Base-by-base conservation (phyloP, 169 alveolate species). In the Cystoisospora suis region DNA sequence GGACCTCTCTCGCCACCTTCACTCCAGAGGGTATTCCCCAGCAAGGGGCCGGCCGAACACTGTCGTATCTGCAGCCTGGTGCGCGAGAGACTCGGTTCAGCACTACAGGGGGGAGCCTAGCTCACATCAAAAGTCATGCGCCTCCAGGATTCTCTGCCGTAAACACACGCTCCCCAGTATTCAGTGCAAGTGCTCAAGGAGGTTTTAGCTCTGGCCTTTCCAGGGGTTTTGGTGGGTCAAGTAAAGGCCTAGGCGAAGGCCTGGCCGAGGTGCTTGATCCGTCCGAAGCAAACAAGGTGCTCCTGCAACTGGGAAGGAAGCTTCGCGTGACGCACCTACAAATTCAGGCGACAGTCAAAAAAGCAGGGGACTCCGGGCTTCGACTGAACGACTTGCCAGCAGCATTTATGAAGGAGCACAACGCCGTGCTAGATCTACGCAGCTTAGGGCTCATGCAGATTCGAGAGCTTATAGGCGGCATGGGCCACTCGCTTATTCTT, bases 261-360 rank as follows among this genome's bases (percentile, higher is more conserved):
- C 83, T 72, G 46, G 83, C 83, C 1, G 83, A 72, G 45, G 83
- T 72, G 17, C 27, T 72, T 34, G 83, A 72, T 36, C 83, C 83
- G 1, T n/a, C 56, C 32, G 83, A 38, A 38, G 83, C 83, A 34
- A 72, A 72, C 56, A 72, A 40, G 32, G 27, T 72, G 32, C 83
- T 72, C 36, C 83, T 72, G 34, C 83, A 72, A 38, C 56, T 72
- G 20, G 83, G 83, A 0, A 32, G 53, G 56, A 1, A 38, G 27
- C 29, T 72, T 29, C 53, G 83, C 7, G 58, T 72, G 38, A 72
- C 83, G 7, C 83, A 72, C 27, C 56, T 72, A 56, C 83, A 72
- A 38, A 34, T 72, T 40, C 56, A 38, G 45, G 53, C 23, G 3
- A 56, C 42, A 1, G 83, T 72, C 9, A 34, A 27, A 17, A 34